These are phyloP conservation scores for Arthrobotrys sinensis DNA, from an alignment of 2,329 filamentous ascomycete species.

Conservation along the genomic window DNA sequence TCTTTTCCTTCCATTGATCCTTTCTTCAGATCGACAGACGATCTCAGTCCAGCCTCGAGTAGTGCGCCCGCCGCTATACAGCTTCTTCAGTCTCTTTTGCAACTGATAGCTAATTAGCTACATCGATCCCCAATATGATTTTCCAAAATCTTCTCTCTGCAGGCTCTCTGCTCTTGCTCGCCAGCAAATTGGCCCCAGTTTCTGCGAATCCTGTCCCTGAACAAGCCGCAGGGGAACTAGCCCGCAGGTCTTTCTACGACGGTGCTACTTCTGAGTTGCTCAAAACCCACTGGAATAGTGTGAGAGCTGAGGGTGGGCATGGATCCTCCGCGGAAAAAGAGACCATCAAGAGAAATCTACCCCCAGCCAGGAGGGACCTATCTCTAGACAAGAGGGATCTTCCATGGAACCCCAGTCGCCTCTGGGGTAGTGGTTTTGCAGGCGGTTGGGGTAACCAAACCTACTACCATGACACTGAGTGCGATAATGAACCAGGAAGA, in stretches of 20 bases:
- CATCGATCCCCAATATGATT: constrained; percentile 28
- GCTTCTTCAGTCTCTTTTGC: constrained; percentile 12
- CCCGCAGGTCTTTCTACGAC: constrained; percentile 36
- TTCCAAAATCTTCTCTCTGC: constrained; percentile 29
- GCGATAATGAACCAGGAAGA: neutral
- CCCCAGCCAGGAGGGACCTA: too few species aligned
- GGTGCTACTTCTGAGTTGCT: constrained; percentile 1
- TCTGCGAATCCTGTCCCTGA: constrained; percentile 28
- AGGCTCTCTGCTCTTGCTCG: constrained; percentile 30
- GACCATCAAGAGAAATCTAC: too few species aligned
- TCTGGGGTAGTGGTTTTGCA: constrained; percentile 27
- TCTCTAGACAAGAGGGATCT: constrained; percentile 11
- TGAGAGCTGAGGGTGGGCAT: neutral
- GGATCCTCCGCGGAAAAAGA: neutral
- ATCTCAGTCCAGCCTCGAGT: constrained; percentile 33
- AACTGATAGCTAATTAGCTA: constrained; percentile 15
- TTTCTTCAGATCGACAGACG: constrained; percentile 48
- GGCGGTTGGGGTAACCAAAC: constrained; percentile 26
- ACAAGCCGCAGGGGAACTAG: neutral
- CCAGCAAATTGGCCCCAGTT: constrained; percentile 20
- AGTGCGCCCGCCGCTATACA: constrained; percentile 14
- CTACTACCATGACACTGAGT: constrained; percentile 6
- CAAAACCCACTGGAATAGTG: constrained; percentile 21
- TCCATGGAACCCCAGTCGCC: constrained; percentile 27
- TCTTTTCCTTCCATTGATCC: neutral